Base-by-base conservation (phyloP, 148 eudicot species). In the Hydrangea macrophylla region DNA sequence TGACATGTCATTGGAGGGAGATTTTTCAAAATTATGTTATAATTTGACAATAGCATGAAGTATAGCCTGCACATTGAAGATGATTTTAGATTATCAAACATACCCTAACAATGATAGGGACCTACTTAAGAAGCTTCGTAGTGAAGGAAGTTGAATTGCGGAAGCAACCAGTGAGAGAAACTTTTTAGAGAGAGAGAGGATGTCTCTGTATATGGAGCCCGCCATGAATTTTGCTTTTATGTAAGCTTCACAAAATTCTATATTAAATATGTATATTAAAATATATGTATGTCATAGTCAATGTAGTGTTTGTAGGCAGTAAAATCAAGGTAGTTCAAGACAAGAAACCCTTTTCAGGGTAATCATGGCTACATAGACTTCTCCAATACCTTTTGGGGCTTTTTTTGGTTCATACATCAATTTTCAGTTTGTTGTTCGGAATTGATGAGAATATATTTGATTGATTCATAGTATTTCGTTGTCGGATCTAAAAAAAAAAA, bases 311-410 rank as follows among this genome's bases (percentile, higher is more conserved):
- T 4, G 39, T 7, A 51, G 37, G n/a, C n/a, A n/a, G n/a, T 37
- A 5, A 24, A 23, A 24, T 23, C 40, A 4, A 18, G 18, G 13
- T 55, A 56, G 24, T 39, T 68, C 48, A 9, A 56, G 74, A 71
- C 61, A 71, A 71, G 68, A 53, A 54, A 62, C 33, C 26, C 53
- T 42, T 54, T 71, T 69, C 30, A 7, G 25, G 23, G 32, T 17
- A 58, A 30, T 58, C 37, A 7, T 58, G 15, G 22, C 33, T 62
- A 23, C 22, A 23, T 17, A n/a, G n/a, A n/a, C n/a, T n/a, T n/a
- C n/a, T n/a, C n/a, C n/a, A n/a, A n/a, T n/a, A n/a, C n/a, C n/a
- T n/a, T n/a, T n/a, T n/a, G n/a, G n/a, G n/a, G n/a, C n/a, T n/a
- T 36, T 40, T 1, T 37, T 40, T 62, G 20, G 20, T 20, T n/a